Conservation (phyloP, 345 rosid genomes). For the Boechera retrofracta region DNA sequence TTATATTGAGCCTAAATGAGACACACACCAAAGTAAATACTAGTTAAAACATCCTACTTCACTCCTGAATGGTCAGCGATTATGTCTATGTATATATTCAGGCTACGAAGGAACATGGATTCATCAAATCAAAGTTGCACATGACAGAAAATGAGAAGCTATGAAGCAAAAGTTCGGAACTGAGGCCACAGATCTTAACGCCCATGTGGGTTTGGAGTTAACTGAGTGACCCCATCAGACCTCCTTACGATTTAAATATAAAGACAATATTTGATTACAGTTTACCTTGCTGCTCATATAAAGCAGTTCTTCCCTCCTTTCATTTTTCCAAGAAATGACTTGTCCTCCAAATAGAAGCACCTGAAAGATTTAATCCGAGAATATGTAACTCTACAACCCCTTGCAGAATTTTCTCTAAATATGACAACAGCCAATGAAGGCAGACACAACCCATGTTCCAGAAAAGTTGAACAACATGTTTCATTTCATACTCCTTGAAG, state of each 20-base stretch:
- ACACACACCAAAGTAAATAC: neutral
- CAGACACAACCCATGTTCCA: neutral
- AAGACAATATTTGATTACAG: neutral
- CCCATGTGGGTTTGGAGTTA: neutral
- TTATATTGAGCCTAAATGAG: constrained; percentile 66
- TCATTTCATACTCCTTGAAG: neutral
- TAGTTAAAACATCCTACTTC: neutral
- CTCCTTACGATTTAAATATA: neutral
- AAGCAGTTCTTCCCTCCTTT: constrained; percentile 82
- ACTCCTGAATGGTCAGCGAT: neutral
- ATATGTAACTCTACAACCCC: neutral
- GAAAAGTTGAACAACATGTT: neutral
- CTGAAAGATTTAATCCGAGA: constrained; percentile 52
- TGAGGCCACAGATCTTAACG: neutral
- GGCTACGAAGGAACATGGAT: neutral
- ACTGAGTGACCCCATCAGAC: neutral
- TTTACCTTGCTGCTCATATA: constrained; percentile 85
- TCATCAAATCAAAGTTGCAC: neutral
- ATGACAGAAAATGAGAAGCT: constrained; percentile 21
- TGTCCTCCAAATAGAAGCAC: constrained; percentile 90
- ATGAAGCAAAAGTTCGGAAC: neutral
- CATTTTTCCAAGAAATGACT: constrained; percentile 95
- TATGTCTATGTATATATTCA: neutral
- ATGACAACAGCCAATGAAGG: constrained; percentile 4
- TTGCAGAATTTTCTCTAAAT: neutral